Evolutionary conservation across 1,139 yeast species (phyloP).

Genomic region (Scheffersomyces segobiensis): DNA sequence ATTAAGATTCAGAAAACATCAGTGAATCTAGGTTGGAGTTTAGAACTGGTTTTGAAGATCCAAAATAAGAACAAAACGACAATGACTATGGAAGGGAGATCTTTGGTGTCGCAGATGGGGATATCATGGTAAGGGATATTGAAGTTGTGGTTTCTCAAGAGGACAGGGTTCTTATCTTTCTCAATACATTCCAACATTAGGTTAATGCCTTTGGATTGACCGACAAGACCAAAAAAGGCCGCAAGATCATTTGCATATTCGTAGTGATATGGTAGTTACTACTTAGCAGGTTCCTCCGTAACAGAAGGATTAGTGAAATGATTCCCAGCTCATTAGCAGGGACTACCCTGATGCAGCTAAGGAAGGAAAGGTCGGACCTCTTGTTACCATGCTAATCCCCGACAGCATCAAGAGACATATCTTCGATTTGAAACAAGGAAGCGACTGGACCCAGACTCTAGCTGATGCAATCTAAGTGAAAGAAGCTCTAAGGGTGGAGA

Average conservation of each 20-base stretch:
- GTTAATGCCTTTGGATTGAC: slow-evolving; percentile 39
- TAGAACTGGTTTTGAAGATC: slow-evolving; percentile 32
- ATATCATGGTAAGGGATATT: slow-evolving; percentile 16
- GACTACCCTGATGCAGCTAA: slow-evolving; percentile 7
- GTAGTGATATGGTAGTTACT: slow-evolving; percentile 26
- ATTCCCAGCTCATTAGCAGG: slow-evolving; percentile 5
- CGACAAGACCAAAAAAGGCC: slow-evolving; percentile 37
- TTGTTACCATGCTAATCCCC: background rate
- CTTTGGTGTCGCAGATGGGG: slow-evolving; percentile 33
- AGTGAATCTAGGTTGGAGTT: slow-evolving; percentile 36
- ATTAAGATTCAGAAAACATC: slow-evolving; percentile 44
- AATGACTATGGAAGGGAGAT: slow-evolving; percentile 19
- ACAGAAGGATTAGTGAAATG: slow-evolving; percentile 40
- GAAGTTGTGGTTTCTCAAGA: slow-evolving; percentile 29
- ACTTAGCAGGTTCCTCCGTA: slow-evolving; percentile 43
- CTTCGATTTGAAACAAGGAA: slow-evolving; percentile 7
- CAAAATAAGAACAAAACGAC: slow-evolving; percentile 40
- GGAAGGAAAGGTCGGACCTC: slow-evolving; percentile 4
- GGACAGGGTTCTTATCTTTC: slow-evolving; percentile 36
- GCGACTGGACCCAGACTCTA: slow-evolving; percentile 21
- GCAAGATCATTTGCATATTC: slow-evolving; percentile 44
- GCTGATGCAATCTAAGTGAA: slow-evolving; percentile 28
- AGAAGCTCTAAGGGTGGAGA: slow-evolving; percentile 34
- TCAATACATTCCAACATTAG: slow-evolving; percentile 41
- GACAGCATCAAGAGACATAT: slow-evolving; percentile 6